Evolutionary conservation across 1,284 basidiomycete genomes (phyloP).

Genomic region (Stereum hirsutum): DNA sequence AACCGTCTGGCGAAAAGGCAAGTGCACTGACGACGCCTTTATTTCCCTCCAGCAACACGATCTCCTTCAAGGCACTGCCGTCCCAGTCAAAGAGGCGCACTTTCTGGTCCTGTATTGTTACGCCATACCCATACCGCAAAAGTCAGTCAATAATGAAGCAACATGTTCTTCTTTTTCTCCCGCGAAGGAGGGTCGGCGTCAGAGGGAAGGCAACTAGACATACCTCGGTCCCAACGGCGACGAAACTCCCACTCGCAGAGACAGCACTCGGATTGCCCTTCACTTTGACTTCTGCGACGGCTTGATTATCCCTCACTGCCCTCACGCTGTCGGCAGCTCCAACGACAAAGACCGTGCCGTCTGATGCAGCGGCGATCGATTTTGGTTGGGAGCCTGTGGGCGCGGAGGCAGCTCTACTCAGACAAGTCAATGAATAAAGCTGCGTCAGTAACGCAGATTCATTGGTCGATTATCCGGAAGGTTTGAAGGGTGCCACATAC

Average conservation of each 20-base stretch:
- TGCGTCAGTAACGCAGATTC: no score
- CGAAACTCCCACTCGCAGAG: conserved; percentile 36
- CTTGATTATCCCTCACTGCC: conserved; percentile 59
- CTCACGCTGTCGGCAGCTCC: conserved; percentile 72
- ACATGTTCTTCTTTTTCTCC: conserved; percentile 3
- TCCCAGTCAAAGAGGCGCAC: conserved; percentile 69
- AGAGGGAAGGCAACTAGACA: no score
- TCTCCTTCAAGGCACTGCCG: conserved; percentile 48
- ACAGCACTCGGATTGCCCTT: conserved; percentile 50
- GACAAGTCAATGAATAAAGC: not conserved
- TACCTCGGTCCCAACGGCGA: conserved; percentile 76
- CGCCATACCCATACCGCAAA: not conserved
- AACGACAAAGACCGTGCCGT: conserved; percentile 69
- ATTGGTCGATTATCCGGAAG: conserved; percentile 5
- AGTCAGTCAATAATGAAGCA: conserved; percentile 4
- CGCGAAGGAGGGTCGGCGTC: no score
- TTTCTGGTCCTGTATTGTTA: conserved; percentile 52
- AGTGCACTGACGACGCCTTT: conserved; percentile 68
- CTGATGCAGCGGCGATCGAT: conserved; percentile 47
- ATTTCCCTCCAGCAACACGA: conserved; percentile 56
- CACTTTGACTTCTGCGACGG: conserved; percentile 44
- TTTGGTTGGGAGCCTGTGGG: conserved; percentile 66
- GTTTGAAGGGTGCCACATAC: conserved; percentile 29
- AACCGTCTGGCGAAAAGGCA: conserved; percentile 75
- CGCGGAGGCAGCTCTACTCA: conserved; percentile 34